A percentile compares a stretch with the other conserved stretches of the same genome.
Conservation (phyloP, 2,329 filamentous ascomycete genomes). For the Cephalotrichum gorgonifer region DNA sequence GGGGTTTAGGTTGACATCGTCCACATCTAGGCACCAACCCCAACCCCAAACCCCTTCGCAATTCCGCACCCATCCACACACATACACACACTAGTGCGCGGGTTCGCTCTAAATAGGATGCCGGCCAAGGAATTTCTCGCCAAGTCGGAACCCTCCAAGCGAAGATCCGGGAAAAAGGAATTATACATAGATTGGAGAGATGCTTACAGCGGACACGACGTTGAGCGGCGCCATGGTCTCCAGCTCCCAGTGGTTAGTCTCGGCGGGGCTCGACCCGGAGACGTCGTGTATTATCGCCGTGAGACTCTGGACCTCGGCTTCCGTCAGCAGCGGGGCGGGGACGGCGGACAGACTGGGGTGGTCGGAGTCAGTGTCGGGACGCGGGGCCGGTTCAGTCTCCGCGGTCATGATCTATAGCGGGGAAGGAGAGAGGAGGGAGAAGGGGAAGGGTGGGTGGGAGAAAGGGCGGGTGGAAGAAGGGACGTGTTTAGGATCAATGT, state of each 20-base stretch:
- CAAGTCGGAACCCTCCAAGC: too few species aligned
- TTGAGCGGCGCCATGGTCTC: conserved; percentile 47
- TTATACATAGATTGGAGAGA: neutral
- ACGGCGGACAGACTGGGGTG: neutral
- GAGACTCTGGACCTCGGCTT: conserved; percentile 5
- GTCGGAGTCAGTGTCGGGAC: neutral
- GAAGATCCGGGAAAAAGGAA: neutral
- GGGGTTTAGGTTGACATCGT: too few species aligned
- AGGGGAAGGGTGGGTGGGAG: neutral
- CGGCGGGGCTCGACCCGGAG: neutral
- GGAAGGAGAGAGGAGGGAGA: neutral
- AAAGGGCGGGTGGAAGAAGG: too few species aligned
- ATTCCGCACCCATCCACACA: too few species aligned
- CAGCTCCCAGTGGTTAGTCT: conserved; percentile 40
- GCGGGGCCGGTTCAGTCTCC: neutral
- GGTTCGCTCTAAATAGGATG: too few species aligned
- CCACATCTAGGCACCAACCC: too few species aligned
- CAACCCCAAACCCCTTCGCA: too few species aligned
- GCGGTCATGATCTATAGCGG: neutral
- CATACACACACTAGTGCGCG: too few species aligned
- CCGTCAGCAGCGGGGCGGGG: neutral
- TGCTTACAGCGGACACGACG: conserved; percentile 41
- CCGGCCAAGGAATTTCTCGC: too few species aligned
- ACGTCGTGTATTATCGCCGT: neutral
- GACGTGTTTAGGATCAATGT: too few species aligned